These are phyloP conservation scores for Abrus precatorius DNA, from an alignment of 306 rosid species.

Conservation along the genomic window DNA sequence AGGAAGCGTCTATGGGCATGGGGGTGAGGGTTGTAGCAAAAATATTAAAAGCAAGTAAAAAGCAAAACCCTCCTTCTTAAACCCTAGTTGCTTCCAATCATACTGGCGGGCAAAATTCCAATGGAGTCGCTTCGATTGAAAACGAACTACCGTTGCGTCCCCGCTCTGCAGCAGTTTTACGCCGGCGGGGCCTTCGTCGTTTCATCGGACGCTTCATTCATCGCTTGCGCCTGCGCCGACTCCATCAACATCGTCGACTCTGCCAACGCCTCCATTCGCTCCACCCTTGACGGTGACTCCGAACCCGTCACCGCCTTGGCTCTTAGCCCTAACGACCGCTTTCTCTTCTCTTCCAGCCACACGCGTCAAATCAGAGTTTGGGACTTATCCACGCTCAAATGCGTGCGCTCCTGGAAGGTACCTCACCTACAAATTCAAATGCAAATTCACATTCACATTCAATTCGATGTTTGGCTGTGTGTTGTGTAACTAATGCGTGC, in stretches of 20 bases:
- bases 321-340: slow-evolving; percentile 72
- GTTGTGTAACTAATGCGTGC: background rate
- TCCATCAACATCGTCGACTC: slow-evolving; percentile 84
- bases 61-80: background rate
- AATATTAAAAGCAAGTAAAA: background rate
- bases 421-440: background rate
- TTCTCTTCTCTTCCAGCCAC: slow-evolving; percentile 82
- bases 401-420: slow-evolving; percentile 97
- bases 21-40: too few species aligned
- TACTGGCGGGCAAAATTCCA: background rate
- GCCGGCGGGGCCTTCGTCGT: slow-evolving; percentile 83
- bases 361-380: slow-evolving; percentile 88
- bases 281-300: slow-evolving; percentile 77
- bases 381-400: slow-evolving; percentile 80
- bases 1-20: too few species aligned
- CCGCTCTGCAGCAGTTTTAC: slow-evolving; percentile 85
- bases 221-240: slow-evolving; percentile 79
- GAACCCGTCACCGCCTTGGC: slow-evolving; percentile 79
- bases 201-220: slow-evolving; percentile 82
- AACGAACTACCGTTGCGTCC: slow-evolving; percentile 72
- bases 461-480: background rate
- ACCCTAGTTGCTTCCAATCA: slow-evolving; percentile 10
- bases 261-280: slow-evolving; percentile 69
- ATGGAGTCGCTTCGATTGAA: slow-evolving; percentile 72
- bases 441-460: background rate